These are phyloP conservation scores for Lachancea fermentati DNA, from an alignment of 805 yeast species.

Conservation along the genomic window DNA sequence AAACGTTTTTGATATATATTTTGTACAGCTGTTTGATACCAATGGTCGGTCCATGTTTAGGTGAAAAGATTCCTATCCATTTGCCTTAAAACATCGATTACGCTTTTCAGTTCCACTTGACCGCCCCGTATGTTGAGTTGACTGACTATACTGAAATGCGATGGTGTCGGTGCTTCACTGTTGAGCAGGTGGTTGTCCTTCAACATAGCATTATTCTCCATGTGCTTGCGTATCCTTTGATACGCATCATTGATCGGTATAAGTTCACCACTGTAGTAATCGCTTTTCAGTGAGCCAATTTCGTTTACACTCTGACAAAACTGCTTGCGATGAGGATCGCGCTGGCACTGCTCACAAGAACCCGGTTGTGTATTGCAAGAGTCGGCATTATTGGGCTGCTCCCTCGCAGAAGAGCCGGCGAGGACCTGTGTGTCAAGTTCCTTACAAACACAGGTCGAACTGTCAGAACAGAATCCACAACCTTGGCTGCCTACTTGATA, in stretches of 20 bases:
- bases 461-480: constrained; percentile 93
- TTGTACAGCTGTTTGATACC: too few species aligned
- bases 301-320: constrained; percentile 33
- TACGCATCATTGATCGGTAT: constrained; percentile 91
- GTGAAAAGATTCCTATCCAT: constrained; percentile 48
- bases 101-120: constrained; percentile 88
- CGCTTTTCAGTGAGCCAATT: not conserved
- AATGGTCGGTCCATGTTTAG: too few species aligned
- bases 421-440: constrained; percentile 45
- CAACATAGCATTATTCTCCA: constrained; percentile 19
- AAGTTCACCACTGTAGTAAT: constrained; percentile 29
- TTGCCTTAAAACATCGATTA: constrained; percentile 77
- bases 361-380: constrained; percentile 35
- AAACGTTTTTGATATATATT: too few species aligned
- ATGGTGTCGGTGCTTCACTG: not conserved
- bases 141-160: constrained; percentile 18
- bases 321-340: constrained; percentile 80
- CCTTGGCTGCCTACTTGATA: constrained; percentile 41
- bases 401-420: not conserved
- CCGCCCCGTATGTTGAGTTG: constrained; percentile 75
- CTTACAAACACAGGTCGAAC: constrained; percentile 86
- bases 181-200: not conserved
- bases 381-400: not conserved
- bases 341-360: constrained; percentile 74
- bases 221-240: constrained; percentile 77